Evolutionary conservation across 1,139 yeast genomes (phyloP), one percentile per base, ranked within the genome.

Genomic region (Lodderomyces metapsilosis): DNA sequence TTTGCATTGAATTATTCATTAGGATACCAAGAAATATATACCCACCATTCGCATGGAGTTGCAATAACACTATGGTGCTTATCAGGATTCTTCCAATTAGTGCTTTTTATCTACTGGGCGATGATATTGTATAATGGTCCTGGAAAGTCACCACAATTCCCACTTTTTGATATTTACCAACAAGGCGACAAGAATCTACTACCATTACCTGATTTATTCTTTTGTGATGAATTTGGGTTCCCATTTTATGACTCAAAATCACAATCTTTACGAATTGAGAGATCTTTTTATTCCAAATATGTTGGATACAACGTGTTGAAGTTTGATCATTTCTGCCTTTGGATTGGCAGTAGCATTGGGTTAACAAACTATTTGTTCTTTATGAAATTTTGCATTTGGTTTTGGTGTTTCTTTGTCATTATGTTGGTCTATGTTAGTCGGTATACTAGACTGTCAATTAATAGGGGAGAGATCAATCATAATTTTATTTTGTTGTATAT

Each of bases 271-370:
- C 81, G 80, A 51, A 57, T 74, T 1, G 68, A 75, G 9, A 61
- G 91, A 41, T 52, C 80, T 2, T 82, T 75, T 47, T 88, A 80
- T 52, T 80, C 84, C 47, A 67, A 69, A 16, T 64, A 69, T 36
- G 39, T 59, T 42, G 64, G 65, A 0, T 52, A 56, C 31, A 80
- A 84, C 50, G 74, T 82, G 0, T 74, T 80, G 1, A 66, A 74
- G 43, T 78, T 79, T 54, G 92, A 84, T 54, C 92, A 84, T 55
- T 79, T 68, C 51, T 84, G 92, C 55, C 50, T 76, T 2, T 82
- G 83, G 80, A 58, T 84, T 3, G 88, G 88, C 0, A 56, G 67
- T 0, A 73, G 74, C 2, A 70, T 84, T 21, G 89, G 88, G 0
- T 68, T 71, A 43, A 52, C 58, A 34, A 84, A 84, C 56, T 80